Conservation (phyloP, 768 basidiomycete genomes). For the Suillus tomentosus region DNA sequence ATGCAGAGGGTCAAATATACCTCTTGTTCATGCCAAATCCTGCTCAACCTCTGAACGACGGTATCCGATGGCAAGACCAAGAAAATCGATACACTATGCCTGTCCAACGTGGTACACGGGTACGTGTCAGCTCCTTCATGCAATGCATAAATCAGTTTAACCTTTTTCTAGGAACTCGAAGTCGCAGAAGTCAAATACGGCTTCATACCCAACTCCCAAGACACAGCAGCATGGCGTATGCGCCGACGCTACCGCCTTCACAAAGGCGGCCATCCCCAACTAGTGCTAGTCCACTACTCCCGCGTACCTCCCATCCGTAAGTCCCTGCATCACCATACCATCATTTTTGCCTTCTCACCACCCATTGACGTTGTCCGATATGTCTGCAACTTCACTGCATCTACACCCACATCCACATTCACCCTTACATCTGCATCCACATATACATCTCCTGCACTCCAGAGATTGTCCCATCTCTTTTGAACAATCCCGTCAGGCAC, state of each 20-base stretch:
- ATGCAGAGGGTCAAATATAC: slow-evolving; percentile 61
- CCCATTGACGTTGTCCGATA: not conserved
- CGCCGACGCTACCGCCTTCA: slow-evolving; percentile 71
- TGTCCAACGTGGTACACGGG: slow-evolving; percentile 56
- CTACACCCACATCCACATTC: too few relatives aligned
- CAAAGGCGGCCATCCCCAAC: slow-evolving; percentile 72
- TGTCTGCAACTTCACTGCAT: not conserved
- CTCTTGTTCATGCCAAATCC: slow-evolving; percentile 67
- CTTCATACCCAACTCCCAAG: slow-evolving; percentile 68
- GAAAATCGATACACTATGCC: slow-evolving; percentile 57
- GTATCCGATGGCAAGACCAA: slow-evolving; percentile 73
- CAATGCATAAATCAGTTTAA: slow-evolving; percentile 5
- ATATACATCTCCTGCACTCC: slow-evolving; percentile 2
- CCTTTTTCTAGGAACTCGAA: slow-evolving; percentile 65
- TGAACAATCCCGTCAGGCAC: slow-evolving; percentile 62
- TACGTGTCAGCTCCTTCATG: slow-evolving; percentile 36
- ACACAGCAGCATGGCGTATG: slow-evolving; percentile 64
- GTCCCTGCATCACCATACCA: slow-evolving; percentile 32
- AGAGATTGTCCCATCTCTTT: slow-evolving; percentile 63
- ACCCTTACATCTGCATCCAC: not conserved
- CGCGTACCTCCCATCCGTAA: slow-evolving; percentile 64
- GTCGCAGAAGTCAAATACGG: slow-evolving; percentile 73
- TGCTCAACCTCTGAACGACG: slow-evolving; percentile 69
- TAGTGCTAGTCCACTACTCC: slow-evolving; percentile 78
- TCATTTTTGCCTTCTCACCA: slow-evolving; percentile 7